Percentiles rank a stretch among this genome's conserved stretches.
Conservation (phyloP, 2,329 filamentous ascomycete species). For the Colletotrichum incanum region DNA sequence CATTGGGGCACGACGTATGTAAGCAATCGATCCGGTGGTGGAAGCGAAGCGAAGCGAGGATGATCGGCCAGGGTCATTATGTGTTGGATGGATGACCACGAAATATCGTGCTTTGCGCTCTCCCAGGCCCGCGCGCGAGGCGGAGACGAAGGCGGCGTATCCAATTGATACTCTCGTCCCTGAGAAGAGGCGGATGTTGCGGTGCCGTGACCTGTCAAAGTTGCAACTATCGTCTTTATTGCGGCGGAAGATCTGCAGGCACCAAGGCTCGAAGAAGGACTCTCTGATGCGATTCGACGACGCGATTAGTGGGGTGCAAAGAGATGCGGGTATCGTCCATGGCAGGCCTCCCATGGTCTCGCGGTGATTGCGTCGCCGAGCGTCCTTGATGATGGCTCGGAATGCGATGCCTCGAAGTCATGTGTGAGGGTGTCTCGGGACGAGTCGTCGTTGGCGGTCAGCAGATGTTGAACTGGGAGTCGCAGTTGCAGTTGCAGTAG, state of each 20-base stretch:
- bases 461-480: neutral
- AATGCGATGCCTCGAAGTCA: neutral
- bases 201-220: neutral
- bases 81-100: neutral
- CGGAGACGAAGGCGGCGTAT: neutral
- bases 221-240: neutral
- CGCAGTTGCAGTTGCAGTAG: neutral
- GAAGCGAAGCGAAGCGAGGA: constrained; percentile 11
- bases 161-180: neutral
- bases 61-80: constrained; percentile 9
- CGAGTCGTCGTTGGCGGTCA: neutral
- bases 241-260: neutral
- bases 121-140: neutral
- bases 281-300: neutral
- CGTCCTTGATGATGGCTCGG: too few relatives aligned
- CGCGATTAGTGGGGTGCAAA: too few relatives aligned
- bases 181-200: neutral
- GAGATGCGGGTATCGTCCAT: neutral
- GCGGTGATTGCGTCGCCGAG: neutral
- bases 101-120: neutral
- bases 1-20: neutral
- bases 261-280: neutral
- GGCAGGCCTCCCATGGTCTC: neutral
- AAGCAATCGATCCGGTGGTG: constrained; percentile 8
- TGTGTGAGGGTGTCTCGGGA: constrained; percentile 7